These are phyloP conservation scores for Favolaschia claudopus DNA, from an alignment of 768 basidiomycete genomes.

Conservation along the genomic window DNA sequence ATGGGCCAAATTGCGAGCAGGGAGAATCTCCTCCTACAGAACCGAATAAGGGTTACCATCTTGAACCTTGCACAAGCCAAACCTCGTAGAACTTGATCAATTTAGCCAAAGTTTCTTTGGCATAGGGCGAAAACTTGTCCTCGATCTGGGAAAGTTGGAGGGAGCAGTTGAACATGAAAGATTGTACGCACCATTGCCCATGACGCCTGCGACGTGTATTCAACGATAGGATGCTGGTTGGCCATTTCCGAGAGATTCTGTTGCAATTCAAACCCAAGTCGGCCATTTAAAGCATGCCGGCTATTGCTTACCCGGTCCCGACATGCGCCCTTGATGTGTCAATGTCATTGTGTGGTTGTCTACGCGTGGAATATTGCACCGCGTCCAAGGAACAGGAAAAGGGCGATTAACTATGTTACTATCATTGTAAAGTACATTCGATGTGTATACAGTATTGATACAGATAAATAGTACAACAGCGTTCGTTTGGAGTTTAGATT, in stretches of 20 bases:
- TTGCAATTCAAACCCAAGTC: not conserved
- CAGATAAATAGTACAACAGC: slow-evolving; percentile 24
- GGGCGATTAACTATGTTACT: no score
- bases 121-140: slow-evolving; percentile 91
- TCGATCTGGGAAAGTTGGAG: slow-evolving; percentile 62
- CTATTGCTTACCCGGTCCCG: not conserved
- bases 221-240: slow-evolving; percentile 70
- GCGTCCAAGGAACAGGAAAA: no score
- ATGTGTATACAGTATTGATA: slow-evolving; percentile 22
- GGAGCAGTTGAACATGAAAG: not conserved
- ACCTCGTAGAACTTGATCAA: slow-evolving; percentile 89
- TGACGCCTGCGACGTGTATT: slow-evolving; percentile 83
- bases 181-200: slow-evolving; percentile 78
- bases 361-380: no score
- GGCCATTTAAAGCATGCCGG: slow-evolving; percentile 10
- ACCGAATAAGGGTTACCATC: not conserved
- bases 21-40: slow-evolving; percentile 84
- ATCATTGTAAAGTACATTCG: not conserved
- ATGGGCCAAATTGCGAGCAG: slow-evolving; percentile 78
- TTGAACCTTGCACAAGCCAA: slow-evolving; percentile 19
- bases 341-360: no score
- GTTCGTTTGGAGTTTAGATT: slow-evolving; percentile 8
- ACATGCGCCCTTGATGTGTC: not conserved
- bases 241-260: slow-evolving; percentile 49
- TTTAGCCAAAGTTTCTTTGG: slow-evolving; percentile 85